phyloP scores from a whole-genome alignment of 768 basidiomycete species.

The Artomyces pyxidatus region DNA sequence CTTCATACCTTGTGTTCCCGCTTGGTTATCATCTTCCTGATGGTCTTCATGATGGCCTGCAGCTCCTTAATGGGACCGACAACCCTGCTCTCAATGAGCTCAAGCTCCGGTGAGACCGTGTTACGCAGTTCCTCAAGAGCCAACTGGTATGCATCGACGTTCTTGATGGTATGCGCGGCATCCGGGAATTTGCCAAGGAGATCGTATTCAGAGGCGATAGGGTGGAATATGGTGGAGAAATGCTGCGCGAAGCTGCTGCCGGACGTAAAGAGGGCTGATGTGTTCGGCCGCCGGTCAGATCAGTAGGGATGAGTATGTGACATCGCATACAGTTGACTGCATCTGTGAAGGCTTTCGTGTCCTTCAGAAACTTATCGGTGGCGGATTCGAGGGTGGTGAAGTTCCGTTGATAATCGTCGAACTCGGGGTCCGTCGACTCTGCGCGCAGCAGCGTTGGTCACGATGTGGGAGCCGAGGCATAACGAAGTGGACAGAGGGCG shows the following conservation, averaged over 20 bases:
- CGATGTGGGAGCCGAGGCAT: not conserved
- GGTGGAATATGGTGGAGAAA: constrained; percentile 54
- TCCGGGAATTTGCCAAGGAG: constrained; percentile 73
- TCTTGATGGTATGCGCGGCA: constrained; percentile 66
- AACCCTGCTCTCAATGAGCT: constrained; percentile 86
- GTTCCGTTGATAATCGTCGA: constrained; percentile 78
- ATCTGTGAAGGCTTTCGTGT: constrained; percentile 81
- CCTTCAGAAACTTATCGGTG: constrained; percentile 87
- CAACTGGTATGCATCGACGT: constrained; percentile 62
- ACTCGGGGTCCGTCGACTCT: constrained; percentile 84
- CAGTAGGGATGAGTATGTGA: not conserved
- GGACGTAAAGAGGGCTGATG: constrained; percentile 55
- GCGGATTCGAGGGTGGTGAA: constrained; percentile 72
- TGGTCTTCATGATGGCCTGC: constrained; percentile 75
- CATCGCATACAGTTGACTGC: constrained; percentile 52
- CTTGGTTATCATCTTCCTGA: constrained; percentile 93
- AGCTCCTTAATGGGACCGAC: constrained; percentile 85
- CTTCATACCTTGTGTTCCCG: constrained; percentile 91
- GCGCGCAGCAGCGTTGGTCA: not conserved
- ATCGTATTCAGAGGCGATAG: constrained; percentile 70
- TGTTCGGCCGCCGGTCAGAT: not conserved
- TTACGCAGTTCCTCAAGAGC: constrained; percentile 78
- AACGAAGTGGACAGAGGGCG: constrained; percentile 2
- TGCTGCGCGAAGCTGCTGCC: constrained; percentile 58
- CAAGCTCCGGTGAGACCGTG: constrained; percentile 80